These are phyloP conservation scores for Amaranthus cruentus DNA, from an alignment of 148 eudicot genomes.

Conservation along the genomic window DNA sequence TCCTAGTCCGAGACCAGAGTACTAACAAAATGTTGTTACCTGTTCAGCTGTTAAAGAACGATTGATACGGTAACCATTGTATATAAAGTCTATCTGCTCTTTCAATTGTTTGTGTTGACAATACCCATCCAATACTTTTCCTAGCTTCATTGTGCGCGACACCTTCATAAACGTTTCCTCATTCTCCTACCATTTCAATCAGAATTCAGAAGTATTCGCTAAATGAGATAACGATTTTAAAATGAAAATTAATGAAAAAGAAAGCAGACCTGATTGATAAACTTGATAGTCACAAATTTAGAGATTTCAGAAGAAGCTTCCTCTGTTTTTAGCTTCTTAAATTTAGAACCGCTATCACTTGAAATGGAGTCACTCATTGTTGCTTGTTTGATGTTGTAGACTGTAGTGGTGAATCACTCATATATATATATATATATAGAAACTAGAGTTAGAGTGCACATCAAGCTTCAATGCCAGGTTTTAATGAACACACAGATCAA, in stretches of 20 bases:
- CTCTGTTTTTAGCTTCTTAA: background rate
- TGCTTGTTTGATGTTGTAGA: no score
- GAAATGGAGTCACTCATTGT: background rate
- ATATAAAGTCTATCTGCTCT: background rate
- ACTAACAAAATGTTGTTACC: slow-evolving; percentile 8
- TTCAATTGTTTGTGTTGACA: background rate
- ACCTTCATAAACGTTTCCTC: background rate
- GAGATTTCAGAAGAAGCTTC: background rate
- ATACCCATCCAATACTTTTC: slow-evolving; percentile 1
- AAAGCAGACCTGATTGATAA: slow-evolving; percentile 9
- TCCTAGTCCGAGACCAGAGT: no score
- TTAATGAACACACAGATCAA: no score
- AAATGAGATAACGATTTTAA: background rate
- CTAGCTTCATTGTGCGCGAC: background rate
- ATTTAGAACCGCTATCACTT: background rate
- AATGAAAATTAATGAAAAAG: background rate
- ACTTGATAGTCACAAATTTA: slow-evolving; percentile 2
- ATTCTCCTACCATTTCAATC: background rate
- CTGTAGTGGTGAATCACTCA: no score
- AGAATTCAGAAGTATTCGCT: no score
- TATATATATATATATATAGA: no score
- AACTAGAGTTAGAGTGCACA: no score
- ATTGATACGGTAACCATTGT: slow-evolving; percentile 5
- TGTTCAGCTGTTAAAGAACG: background rate
- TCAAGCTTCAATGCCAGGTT: no score